phyloP scores from a whole-genome alignment of 75 land plant species.

The Gnetum montanum region DNA sequence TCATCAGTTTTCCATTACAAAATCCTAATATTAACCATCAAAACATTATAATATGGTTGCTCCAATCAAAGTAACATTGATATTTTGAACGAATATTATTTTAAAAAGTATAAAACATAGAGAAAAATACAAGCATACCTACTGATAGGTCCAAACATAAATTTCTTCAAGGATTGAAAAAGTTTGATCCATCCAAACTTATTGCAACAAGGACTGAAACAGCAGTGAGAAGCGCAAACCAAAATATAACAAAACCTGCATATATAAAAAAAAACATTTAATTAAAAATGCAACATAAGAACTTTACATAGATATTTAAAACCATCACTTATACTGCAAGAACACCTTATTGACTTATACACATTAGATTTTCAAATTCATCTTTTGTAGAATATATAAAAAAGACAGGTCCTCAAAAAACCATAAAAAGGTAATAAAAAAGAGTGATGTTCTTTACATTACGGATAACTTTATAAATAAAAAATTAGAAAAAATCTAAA shows the following conservation, averaged over 20 bases:
- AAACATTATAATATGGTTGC: too few relatives aligned
- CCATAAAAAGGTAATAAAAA: too few relatives aligned
- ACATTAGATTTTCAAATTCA: background rate
- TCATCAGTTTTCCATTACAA: too few relatives aligned
- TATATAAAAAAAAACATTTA: slow-evolving; percentile 2
- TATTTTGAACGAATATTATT: too few relatives aligned
- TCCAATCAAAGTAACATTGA: too few relatives aligned
- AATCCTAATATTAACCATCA: too few relatives aligned
- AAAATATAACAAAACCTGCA: slow-evolving; percentile 31
- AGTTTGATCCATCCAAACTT: slow-evolving; percentile 59
- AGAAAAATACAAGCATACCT: too few relatives aligned
- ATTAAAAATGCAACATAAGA: background rate
- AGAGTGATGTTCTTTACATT: too few relatives aligned
- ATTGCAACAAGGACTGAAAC: slow-evolving; percentile 55
- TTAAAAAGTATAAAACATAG: too few relatives aligned
- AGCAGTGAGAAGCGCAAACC: slow-evolving; percentile 70
- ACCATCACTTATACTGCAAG: background rate
- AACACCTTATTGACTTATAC: background rate
- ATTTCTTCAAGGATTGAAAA: slow-evolving; percentile 73
- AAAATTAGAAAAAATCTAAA: too few relatives aligned
- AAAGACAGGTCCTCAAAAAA: too few relatives aligned
- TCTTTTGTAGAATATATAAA: background rate
- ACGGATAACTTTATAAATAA: too few relatives aligned
- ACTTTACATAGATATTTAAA: background rate
- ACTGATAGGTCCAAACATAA: background rate